Base-by-base conservation (phyloP, 106 monocot species). In the Vanilla planifolia region DNA sequence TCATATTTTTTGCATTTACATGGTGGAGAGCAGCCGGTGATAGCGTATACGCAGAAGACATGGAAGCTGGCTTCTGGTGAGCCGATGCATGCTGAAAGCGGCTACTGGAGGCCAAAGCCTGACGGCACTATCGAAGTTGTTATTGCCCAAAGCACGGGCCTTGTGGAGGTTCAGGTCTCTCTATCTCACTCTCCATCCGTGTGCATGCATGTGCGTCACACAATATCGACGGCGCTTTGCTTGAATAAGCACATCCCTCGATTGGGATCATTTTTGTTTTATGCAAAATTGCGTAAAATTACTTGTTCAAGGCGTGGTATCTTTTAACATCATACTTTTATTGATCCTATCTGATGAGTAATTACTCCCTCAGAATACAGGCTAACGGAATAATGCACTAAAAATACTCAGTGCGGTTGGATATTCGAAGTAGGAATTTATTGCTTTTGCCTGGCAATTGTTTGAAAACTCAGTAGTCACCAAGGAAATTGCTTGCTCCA, bases 91-190 rank as follows among this genome's bases (percentile, higher is more conserved):
- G 76, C 88, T 0, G 85, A 85, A 71, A 81, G 76, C 28, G 93
- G 88, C 23, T 93, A 79, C 71, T 93, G 93, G 88, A 67, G 88
- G 23, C 81, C 72, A 8, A 81, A 79, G 39, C 77, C 88, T 37
- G 93, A 93, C 41, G 88, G 93, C 8, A 74, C 88, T 60, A 51
- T 93, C 56, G 93, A 93, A 55, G 93, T 93, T 4, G 85, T 85
- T 48, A 79, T 93, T 37, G 70, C 93, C 6, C 93, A 93, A 36
- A 85, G 84, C 71, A 88, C 93, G 10, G 93, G 88, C 24, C 70
- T 89, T 26, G 84, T 75, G 16, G 93, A 93, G 63, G 81, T 93
- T 46, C 93, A 89, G 88, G 93, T 93, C 58, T 1, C 44, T 3
- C 6, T 19, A 41, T 21, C 24, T 28, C 14, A 16, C 35, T 16